Evolutionary conservation across 2,329 filamentous ascomycete species (phyloP), one percentile per base, ranked within the genome.

Genomic region (Sclerotinia nivalis): DNA sequence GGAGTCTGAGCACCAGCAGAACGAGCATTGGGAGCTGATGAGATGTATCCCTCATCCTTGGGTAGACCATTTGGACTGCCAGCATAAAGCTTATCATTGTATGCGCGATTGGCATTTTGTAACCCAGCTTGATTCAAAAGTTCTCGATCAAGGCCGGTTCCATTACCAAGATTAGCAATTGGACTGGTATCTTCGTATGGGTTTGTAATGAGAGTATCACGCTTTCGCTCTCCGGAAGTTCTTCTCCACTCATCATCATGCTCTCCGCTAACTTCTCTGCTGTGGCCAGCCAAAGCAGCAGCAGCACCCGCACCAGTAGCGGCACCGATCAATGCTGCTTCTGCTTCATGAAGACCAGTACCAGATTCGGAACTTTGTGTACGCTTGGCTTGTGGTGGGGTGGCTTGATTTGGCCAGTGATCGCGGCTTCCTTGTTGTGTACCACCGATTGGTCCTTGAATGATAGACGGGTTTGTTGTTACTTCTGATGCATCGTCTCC

Each of bases 11-110:
- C 77, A 69, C 82, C 84, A 20, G 82, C 81, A 64, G 84, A 85
- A 73, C 86, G 84, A 72, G 83, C 85, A 76, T 88, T 87, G 47
- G 77, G 77, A 40, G 85, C 85, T 75, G 87, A 93, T 34, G 95
- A 97, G 74, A 95, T 94, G 81, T 97, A 98, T 10, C 94, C 95
- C 82, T 98, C 95, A 77, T 97, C 93, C 79, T 89, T 92, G 71
- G 83, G 87, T 71, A 85, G 84, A 56, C 84, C 87, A 75, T 84
- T 79, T 62, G 87, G 86, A 77, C 89, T 84, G 79, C 87, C 81
- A 65, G 69, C 58, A 58, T 75, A 79, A 22, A 77, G 69, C 60
- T 77, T 77, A 10, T 71, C 68, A 68, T 80, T 80, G 72, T 84
- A 86, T 49, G 80, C 79, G 66, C 78, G 77, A 54, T 80, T 78